Evolutionary conservation across 1,284 basidiomycete genomes (phyloP).

Genomic region (Puccinia novopanici): DNA sequence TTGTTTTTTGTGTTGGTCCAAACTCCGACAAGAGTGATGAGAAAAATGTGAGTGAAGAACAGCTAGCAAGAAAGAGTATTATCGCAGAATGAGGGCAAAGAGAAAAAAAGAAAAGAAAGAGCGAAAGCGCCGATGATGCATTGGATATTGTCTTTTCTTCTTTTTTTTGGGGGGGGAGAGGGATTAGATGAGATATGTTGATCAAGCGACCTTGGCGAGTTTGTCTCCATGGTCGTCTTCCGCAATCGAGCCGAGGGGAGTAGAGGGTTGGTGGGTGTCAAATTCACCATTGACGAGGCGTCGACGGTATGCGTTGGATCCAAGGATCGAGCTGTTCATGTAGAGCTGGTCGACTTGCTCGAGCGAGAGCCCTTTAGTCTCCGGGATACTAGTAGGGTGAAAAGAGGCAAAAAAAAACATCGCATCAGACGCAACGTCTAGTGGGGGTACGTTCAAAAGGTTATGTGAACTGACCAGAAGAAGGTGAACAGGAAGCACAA

Average conservation of each 20-base stretch:
- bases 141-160: background rate
- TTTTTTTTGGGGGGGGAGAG: background rate
- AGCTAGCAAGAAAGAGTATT: too few species aligned
- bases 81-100: too few species aligned
- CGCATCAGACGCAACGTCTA: background rate
- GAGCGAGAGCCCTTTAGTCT: slow-evolving; percentile 61
- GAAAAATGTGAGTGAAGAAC: too few species aligned
- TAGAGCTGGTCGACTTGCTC: slow-evolving; percentile 73
- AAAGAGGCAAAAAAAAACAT: background rate
- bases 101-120: too few species aligned
- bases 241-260: slow-evolving; percentile 1
- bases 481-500: slow-evolving; percentile 55
- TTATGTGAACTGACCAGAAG: slow-evolving; percentile 4
- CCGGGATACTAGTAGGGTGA: slow-evolving; percentile 19
- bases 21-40: too few species aligned
- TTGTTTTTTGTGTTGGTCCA: too few species aligned
- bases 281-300: slow-evolving; percentile 52
- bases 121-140: background rate
- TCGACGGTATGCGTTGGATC: slow-evolving; percentile 50
- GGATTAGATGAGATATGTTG: background rate
- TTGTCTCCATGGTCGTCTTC: slow-evolving; percentile 19
- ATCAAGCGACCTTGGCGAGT: slow-evolving; percentile 12
- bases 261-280: background rate
- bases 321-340: slow-evolving; percentile 59
- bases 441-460: background rate